Percentiles rank a stretch among this genome's conserved stretches.
These are phyloP conservation scores for Aspergillus sp. DNA, from an alignment of 2,329 filamentous ascomycete species.

Conservation along the genomic window DNA sequence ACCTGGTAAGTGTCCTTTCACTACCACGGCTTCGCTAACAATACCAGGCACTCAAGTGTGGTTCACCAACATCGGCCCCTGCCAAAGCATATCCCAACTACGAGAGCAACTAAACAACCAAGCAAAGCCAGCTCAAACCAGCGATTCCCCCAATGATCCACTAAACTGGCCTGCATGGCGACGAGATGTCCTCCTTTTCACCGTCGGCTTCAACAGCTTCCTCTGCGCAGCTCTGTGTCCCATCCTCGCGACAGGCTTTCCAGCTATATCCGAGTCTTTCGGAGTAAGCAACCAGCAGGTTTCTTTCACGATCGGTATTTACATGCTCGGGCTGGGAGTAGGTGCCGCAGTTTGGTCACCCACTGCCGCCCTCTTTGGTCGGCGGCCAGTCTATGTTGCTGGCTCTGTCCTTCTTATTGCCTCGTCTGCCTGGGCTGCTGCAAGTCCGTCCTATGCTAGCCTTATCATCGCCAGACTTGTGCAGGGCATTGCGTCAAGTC, in stretches of 20 bases:
- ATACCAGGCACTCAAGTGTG: not conserved
- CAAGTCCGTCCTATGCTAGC: not conserved
- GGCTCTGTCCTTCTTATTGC: not conserved
- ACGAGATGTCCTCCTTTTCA: not conserved
- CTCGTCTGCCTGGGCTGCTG: not conserved
- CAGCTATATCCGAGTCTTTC: not conserved
- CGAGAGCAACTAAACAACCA: not conserved
- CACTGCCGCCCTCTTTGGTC: not conserved
- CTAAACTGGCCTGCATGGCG: constrained; percentile 2
- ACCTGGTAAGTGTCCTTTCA: no score
- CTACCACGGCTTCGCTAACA: no score
- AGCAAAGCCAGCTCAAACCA: not conserved
- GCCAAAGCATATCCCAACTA: not conserved
- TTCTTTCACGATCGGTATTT: constrained; percentile 6
- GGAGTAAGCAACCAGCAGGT: not conserved
- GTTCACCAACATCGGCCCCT: not conserved
- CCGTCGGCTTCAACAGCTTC: constrained; percentile 6
- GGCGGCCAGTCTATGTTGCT: not conserved
- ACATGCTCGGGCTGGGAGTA: constrained; percentile 4
- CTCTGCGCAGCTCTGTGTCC: constrained; percentile 1
- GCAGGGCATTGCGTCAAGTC: not conserved
- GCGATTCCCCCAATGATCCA: constrained; percentile 1
- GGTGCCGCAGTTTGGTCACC: not conserved
- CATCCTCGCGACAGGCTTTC: not conserved
- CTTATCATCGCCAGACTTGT: not conserved